These are phyloP conservation scores for Wickerhamiella brachini DNA, from an alignment of 805 yeast species.

Conservation along the genomic window DNA sequence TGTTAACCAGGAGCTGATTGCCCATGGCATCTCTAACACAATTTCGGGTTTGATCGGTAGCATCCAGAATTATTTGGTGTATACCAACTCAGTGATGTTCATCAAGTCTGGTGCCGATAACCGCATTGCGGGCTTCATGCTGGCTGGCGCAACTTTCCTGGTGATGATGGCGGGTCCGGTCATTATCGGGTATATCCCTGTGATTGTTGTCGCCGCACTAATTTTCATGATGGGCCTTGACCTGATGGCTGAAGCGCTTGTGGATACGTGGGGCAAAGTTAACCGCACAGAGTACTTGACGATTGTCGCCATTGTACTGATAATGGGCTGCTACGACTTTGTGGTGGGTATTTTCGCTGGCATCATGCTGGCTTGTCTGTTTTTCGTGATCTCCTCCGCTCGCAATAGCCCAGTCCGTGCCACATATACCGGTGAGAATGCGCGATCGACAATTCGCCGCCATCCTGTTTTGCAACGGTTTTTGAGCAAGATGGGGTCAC, in stretches of 20 bases:
- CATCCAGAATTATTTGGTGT: conserved; percentile 87
- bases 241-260: conserved; percentile 68
- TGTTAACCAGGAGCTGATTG: conserved; percentile 84
- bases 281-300: conserved; percentile 71
- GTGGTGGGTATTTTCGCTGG: conserved; percentile 88
- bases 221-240: conserved; percentile 88
- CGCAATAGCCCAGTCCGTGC: conserved; percentile 70
- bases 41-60: conserved; percentile 75
- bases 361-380: conserved; percentile 76
- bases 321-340: conserved; percentile 94
- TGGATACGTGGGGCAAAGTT: conserved; percentile 71
- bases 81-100: conserved; percentile 83
- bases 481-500: conserved; percentile 73
- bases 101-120: conserved; percentile 92
- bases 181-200: conserved; percentile 87
- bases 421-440: conserved; percentile 73
- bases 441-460: conserved; percentile 82
- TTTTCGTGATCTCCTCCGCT: conserved; percentile 90
- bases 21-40: conserved; percentile 86
- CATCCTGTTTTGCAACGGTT: conserved; percentile 83
- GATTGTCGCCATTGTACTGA: conserved; percentile 69
- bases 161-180: conserved; percentile 84
- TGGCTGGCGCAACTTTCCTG: conserved; percentile 66
- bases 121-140: conserved; percentile 74
- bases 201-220: conserved; percentile 88